These are phyloP conservation scores for Fonsecaea pugnacius DNA, from an alignment of 2,329 filamentous ascomycete species.

Conservation along the genomic window DNA sequence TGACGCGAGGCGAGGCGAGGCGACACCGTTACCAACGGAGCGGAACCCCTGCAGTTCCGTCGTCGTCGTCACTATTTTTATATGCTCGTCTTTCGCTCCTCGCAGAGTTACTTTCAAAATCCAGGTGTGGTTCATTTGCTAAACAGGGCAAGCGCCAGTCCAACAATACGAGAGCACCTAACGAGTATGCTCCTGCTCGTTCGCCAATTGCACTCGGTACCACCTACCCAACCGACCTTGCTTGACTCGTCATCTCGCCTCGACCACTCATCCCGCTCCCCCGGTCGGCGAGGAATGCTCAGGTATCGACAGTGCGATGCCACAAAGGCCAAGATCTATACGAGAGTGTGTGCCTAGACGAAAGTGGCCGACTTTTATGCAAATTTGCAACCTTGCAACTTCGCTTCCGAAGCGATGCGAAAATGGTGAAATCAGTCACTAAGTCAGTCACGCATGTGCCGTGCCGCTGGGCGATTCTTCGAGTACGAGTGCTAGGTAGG, in stretches of 20 bases:
- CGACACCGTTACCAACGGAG: neutral
- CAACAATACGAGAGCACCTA: neutral
- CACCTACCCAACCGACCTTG: neutral
- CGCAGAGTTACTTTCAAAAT: neutral
- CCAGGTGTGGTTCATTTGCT: neutral
- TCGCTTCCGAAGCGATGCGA: conserved; percentile 1
- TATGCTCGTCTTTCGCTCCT: neutral
- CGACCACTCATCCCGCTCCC: neutral
- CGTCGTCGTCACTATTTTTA: neutral
- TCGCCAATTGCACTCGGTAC: neutral
- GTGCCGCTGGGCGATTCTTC: too few species aligned
- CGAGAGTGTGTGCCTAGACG: neutral
- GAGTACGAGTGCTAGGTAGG: too few species aligned
- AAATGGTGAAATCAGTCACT: neutral
- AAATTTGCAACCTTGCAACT: neutral
- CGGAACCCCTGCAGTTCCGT: neutral
- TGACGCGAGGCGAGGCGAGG: neutral
- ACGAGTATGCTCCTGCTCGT: neutral
- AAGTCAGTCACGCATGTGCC: too few species aligned
- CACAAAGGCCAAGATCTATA: neutral
- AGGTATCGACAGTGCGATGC: neutral
- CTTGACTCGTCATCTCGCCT: neutral
- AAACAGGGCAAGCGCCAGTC: neutral
- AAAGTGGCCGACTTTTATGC: neutral
- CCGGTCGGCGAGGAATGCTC: neutral